Conservation (phyloP, 192 early-diverging fungal species). For the Diversispora eburnea region DNA sequence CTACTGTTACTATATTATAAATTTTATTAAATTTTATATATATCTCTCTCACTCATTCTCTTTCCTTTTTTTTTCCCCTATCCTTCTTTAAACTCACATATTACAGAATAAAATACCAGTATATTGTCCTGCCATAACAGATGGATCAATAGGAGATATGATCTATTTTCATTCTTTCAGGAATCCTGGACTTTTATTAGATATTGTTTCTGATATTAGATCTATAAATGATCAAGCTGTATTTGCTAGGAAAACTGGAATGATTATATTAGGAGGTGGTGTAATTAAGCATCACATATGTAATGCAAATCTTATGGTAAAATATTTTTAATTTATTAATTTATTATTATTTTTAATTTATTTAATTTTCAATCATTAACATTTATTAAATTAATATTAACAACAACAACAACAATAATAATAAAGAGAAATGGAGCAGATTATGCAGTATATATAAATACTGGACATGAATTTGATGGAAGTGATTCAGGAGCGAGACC, state of each 20-base stretch:
- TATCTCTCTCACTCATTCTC: too few relatives aligned
- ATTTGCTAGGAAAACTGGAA: constrained; percentile 92
- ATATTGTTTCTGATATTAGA: constrained; percentile 89
- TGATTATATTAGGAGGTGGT: constrained; percentile 96
- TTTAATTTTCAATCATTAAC: neutral
- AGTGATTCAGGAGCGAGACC: constrained; percentile 96
- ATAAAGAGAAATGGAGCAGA: constrained; percentile 90
- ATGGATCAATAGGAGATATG: constrained; percentile 98
- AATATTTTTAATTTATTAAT: neutral
- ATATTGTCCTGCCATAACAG: constrained; percentile 95
- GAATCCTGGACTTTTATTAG: constrained; percentile 90
- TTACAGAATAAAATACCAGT: constrained; percentile 91
- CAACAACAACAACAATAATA: too few relatives aligned
- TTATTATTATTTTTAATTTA: too few relatives aligned
- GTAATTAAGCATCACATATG: constrained; percentile 98
- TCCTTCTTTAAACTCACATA: neutral
- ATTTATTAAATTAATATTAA: neutral
- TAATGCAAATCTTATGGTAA: constrained; percentile 96
- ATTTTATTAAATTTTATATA: too few relatives aligned
- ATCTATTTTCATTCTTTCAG: constrained; percentile 98
- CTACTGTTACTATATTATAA: neutral
- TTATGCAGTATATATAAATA: constrained; percentile 95
- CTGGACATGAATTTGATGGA: constrained; percentile 98
- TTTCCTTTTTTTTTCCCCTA: too few relatives aligned
- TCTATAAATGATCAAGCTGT: constrained; percentile 91